These are phyloP conservation scores for Orbilia brochopaga DNA, from an alignment of 2,329 filamentous ascomycete species.

Conservation along the genomic window DNA sequence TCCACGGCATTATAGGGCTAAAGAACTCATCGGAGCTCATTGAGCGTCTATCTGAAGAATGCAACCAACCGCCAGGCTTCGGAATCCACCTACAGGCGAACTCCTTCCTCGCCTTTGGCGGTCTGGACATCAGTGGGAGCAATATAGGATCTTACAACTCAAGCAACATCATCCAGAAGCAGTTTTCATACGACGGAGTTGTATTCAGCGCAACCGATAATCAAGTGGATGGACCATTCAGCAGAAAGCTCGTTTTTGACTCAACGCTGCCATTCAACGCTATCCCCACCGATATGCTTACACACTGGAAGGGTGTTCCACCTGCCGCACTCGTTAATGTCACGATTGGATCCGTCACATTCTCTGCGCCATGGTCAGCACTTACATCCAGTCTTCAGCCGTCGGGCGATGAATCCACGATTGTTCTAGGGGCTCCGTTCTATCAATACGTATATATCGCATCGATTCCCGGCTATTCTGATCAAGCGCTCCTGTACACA, in stretches of 20 bases:
- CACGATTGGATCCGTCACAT: conserved; percentile 7
- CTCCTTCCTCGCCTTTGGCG: conserved; percentile 31
- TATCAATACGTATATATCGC: conserved; percentile 26
- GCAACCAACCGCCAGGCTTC: conserved; percentile 14
- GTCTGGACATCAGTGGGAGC: conserved; percentile 20
- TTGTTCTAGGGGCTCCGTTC: conserved; percentile 33
- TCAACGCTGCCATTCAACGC: conserved; percentile 5
- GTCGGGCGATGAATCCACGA: neutral
- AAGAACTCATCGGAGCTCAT: conserved; percentile 21
- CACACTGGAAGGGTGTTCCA: neutral
- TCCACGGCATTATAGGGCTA: conserved; percentile 35
- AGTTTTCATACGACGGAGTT: neutral
- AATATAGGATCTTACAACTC: conserved; percentile 18
- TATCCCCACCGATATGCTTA: conserved; percentile 8
- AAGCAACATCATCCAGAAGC: neutral
- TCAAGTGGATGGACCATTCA: no score
- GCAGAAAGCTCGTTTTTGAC: conserved; percentile 9
- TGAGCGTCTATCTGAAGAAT: conserved; percentile 7
- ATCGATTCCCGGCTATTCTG: conserved; percentile 6
- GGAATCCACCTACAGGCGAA: conserved; percentile 16
- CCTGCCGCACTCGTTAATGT: conserved; percentile 1
- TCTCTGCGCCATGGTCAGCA: conserved; percentile 18
- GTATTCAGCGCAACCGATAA: no score
- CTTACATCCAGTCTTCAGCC: neutral
- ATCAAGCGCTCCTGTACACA: neutral